Evolutionary conservation across 225 moss, liverwort and hornwort species (phyloP), one percentile per base, ranked within the genome.

Genomic region (Thuidium tamariscinum): DNA sequence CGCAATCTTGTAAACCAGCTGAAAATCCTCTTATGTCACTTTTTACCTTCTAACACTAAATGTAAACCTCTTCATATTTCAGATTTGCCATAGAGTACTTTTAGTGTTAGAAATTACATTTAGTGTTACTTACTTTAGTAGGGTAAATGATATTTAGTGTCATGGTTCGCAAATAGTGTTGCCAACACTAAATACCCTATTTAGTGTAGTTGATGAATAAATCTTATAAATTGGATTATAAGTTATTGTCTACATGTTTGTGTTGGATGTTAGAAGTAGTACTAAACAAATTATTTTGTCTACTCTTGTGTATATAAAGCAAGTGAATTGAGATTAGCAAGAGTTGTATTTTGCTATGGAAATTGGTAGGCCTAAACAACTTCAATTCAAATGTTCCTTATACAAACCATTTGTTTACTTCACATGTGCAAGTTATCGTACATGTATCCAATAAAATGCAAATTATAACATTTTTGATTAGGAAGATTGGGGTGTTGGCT

Each of bases 381-480:
- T 48, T 19, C 11, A 30, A 48, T 48, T 48, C 73, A 1, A 30
- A 30, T 18, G 30, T 19, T 73, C 11, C 2, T 72, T 19, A 7
- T 11, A 73, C 18, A 30, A 48, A 6, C 27, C 18, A 18, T 5
- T 72, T 29, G 17, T 72, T 72, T 30, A 44, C 9, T 27, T 72
- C 5, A 16, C 27, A 6, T 46, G 1, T 29, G 2, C 6, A 72
- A 17, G 4, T 46, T 72, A 17, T 2, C 30, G 46, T 1, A 10
- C 0, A 10, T 71, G 10, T 69, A 41, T 72, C 17, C 4, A 29
- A 29, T 0, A 6, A 29, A 46, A 2, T 0, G 0, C 29, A 72
- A 30, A 46, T 46, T 1, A 18, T 18, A 46, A 10, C 4, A 72
- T 11, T 18, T 6, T 30, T 46, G 3, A 71, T 44, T 17, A 16